Evolutionary conservation across 2,329 filamentous ascomycete genomes (phyloP).

Genomic region (Curvularia verruculosa): DNA sequence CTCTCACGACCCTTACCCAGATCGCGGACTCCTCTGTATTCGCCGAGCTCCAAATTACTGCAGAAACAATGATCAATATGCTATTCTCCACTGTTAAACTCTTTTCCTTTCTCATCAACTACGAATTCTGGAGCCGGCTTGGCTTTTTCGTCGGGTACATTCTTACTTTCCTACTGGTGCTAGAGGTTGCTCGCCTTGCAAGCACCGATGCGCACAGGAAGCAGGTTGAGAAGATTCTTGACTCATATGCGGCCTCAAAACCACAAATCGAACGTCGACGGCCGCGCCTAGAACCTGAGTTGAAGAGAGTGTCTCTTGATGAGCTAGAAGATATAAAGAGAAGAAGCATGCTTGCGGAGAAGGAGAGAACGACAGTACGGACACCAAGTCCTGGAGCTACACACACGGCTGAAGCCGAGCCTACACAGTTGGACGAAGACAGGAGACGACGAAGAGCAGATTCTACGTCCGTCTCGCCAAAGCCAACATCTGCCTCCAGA

Average conservation of each 20-base stretch:
- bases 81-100: conserved; percentile 4
- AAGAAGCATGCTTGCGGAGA: conserved; percentile 1
- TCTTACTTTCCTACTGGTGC: conserved; percentile 27
- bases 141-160: conserved; percentile 35
- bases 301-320: conserved; percentile 4
- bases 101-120: conserved; percentile 20
- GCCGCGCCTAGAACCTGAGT: not conserved
- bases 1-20: not conserved
- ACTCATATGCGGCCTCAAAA: conserved; percentile 24
- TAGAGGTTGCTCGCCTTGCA: conserved; percentile 29
- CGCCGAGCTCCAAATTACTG: not conserved
- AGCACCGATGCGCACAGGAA: conserved; percentile 33
- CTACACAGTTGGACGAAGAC: conserved; percentile 5
- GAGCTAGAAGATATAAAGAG: conserved; percentile 13
- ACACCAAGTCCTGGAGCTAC: conserved; percentile 14
- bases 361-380: conserved; percentile 4
- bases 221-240: conserved; percentile 31
- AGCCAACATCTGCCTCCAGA: not conserved
- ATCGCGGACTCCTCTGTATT: not conserved
- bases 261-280: not conserved
- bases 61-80: not conserved
- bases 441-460: conserved; percentile 9
- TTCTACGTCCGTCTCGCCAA: conserved; percentile 2
- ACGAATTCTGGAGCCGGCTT: conserved; percentile 23
- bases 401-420: conserved; percentile 6